phyloP scores from a whole-genome alignment of 352 stramenopile genomes.

The Peronospora farinosa region DNA sequence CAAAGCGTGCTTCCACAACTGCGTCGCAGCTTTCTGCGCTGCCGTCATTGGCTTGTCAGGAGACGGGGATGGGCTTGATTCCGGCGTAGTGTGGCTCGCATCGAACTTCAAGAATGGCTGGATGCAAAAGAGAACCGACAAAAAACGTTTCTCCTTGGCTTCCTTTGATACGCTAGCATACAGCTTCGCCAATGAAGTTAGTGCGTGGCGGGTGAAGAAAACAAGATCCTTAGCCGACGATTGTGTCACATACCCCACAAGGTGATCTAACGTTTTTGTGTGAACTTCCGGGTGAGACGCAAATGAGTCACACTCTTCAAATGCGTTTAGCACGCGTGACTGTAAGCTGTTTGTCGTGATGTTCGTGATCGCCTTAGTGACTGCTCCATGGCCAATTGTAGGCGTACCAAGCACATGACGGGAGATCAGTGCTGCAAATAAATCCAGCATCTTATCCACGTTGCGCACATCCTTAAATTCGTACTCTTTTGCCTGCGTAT shows the following conservation, averaged over 20 bases:
- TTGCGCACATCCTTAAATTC: constrained; percentile 67
- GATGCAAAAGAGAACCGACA: constrained; percentile 57
- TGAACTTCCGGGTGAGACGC: constrained; percentile 55
- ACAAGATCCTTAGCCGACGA: constrained; percentile 45
- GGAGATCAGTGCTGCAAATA: constrained; percentile 60
- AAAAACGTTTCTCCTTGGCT: constrained; percentile 49
- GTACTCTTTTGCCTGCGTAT: constrained; percentile 62
- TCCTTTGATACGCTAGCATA: constrained; percentile 57
- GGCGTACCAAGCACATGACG: constrained; percentile 51
- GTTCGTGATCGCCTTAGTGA: constrained; percentile 39
- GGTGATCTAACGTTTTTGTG: constrained; percentile 56
- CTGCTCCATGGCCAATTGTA: constrained; percentile 23
- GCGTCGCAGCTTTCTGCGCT: constrained; percentile 55
- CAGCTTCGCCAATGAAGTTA: constrained; percentile 69
- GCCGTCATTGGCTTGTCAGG: constrained; percentile 39
- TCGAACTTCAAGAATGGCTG: constrained; percentile 58
- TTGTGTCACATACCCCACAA: constrained; percentile 51
- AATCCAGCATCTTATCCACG: constrained; percentile 52
- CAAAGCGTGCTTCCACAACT: constrained; percentile 76
- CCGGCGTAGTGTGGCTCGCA: constrained; percentile 4
- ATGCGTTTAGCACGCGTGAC: constrained; percentile 75
- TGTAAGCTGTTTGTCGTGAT: constrained; percentile 80
- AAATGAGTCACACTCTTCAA: constrained; percentile 78
- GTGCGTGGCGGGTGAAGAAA: constrained; percentile 74
- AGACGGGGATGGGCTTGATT: constrained; percentile 10